phyloP scores from a whole-genome alignment of 2,329 filamentous ascomycete species.

The Leptographium wingfieldii region DNA sequence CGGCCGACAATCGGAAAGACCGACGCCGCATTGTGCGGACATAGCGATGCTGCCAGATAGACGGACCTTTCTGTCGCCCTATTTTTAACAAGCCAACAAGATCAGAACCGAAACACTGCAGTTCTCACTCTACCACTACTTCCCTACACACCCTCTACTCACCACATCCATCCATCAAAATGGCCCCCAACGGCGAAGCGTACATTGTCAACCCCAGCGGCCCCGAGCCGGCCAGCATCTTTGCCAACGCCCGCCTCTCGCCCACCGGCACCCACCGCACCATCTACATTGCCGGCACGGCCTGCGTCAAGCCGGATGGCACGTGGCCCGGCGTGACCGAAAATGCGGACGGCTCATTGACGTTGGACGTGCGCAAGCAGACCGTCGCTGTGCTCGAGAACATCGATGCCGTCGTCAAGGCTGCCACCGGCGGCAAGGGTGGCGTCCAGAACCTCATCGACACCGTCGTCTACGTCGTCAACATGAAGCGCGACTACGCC shows the following conservation, averaged over 20 bases:
- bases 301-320: constrained; percentile 22
- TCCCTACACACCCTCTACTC: background rate
- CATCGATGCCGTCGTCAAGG: constrained; percentile 25
- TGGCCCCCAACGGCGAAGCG: constrained; percentile 22
- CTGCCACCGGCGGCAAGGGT: constrained; percentile 22
- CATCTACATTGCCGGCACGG: constrained; percentile 27
- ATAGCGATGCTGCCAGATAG: background rate
- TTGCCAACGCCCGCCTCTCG: constrained; percentile 24
- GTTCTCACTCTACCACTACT: background rate
- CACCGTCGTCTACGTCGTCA: constrained; percentile 26
- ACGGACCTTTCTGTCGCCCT: background rate
- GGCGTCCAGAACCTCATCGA: constrained; percentile 26
- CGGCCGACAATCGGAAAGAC: background rate
- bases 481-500: constrained; percentile 28
- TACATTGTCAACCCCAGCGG: constrained; percentile 21
- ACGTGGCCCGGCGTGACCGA: constrained; percentile 22
- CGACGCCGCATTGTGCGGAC: background rate
- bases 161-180: constrained; percentile 1
- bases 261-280: constrained; percentile 20
- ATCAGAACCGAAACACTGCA: background rate
- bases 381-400: constrained; percentile 25
- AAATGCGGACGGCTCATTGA: constrained; percentile 22
- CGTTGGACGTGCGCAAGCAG: constrained; percentile 23
- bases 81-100: background rate
- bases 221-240: constrained; percentile 16